Evolutionary conservation across 2,329 filamentous ascomycete genomes (phyloP).

Genomic region (Fusarium piperis): DNA sequence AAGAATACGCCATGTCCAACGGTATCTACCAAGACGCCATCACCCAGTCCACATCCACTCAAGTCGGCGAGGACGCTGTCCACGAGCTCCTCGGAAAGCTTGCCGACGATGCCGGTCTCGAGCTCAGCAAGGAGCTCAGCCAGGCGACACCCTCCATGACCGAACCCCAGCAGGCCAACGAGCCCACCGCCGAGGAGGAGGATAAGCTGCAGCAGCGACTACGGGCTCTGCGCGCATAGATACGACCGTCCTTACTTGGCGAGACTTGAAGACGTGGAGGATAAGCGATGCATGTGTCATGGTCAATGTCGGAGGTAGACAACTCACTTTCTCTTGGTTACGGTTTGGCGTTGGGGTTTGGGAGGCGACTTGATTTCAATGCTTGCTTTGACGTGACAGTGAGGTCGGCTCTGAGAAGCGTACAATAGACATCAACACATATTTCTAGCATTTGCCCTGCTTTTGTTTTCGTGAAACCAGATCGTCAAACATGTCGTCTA

Average conservation of each 20-base stretch:
- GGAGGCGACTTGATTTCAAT: conserved; percentile 27
- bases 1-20: conserved; percentile 71
- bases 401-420: conserved; percentile 11
- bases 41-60: conserved; percentile 75
- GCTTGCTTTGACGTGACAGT: conserved; percentile 16
- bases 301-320: background rate
- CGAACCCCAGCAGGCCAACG: conserved; percentile 68
- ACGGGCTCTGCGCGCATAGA: conserved; percentile 63
- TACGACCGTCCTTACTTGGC: background rate
- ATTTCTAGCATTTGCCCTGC: background rate
- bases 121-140: conserved; percentile 79
- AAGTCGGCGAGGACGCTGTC: conserved; percentile 84
- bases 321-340: conserved; percentile 26
- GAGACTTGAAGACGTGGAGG: background rate
- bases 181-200: conserved; percentile 81
- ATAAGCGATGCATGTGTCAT: conserved; percentile 2
- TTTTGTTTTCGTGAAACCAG: background rate
- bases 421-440: conserved; percentile 15
- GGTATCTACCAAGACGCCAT: conserved; percentile 89
- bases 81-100: conserved; percentile 86
- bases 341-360: conserved; percentile 38
- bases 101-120: conserved; percentile 87
- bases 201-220: conserved; percentile 74
- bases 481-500: background rate
- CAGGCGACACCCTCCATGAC: conserved; percentile 64